These are phyloP conservation scores for Amanita pallidorosea DNA, from an alignment of 768 basidiomycete species.

Conservation along the genomic window DNA sequence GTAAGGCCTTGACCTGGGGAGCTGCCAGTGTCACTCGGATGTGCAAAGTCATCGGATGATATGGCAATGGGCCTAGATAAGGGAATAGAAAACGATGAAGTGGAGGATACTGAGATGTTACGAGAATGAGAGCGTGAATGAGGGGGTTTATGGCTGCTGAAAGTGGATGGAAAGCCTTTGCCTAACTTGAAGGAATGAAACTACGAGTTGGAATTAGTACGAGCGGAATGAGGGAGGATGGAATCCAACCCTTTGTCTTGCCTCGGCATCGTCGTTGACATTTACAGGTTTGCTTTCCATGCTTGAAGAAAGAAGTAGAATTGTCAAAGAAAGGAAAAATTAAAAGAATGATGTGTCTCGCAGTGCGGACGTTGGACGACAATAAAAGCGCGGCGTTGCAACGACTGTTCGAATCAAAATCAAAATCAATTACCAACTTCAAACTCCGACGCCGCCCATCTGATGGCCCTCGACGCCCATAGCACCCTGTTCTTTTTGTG, in stretches of 20 bases:
- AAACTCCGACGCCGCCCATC: constrained; percentile 10
- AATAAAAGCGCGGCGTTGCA: constrained; percentile 6
- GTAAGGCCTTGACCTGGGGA: constrained; percentile 1
- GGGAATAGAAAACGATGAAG: constrained; percentile 17
- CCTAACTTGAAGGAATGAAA: constrained; percentile 71
- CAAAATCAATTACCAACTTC: constrained; percentile 1
- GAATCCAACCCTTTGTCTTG: constrained; percentile 28
- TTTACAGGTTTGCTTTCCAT: constrained; percentile 16
- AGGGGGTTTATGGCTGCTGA: constrained; percentile 27
- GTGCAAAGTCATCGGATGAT: neutral
- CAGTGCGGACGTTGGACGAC: constrained; percentile 8
- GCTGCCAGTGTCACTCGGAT: neutral
- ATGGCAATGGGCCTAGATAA: neutral
- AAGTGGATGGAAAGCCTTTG: constrained; percentile 27
- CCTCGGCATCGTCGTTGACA: constrained; percentile 26
- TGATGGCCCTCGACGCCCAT: constrained; percentile 19
- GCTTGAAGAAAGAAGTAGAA: constrained; percentile 16
- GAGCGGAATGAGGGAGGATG: neutral
- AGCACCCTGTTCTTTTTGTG: constrained; percentile 66
- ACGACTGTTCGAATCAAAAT: neutral
- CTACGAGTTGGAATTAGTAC: constrained; percentile 20
- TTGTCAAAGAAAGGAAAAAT: constrained; percentile 19
- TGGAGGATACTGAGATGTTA: constrained; percentile 45
- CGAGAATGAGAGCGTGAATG: constrained; percentile 68
- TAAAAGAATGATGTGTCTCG: constrained; percentile 29